Percentiles rank a stretch among this genome's conserved stretches.
Evolutionary conservation across 2,329 filamentous ascomycete species (phyloP).

Genomic region (Claviceps africana): DNA sequence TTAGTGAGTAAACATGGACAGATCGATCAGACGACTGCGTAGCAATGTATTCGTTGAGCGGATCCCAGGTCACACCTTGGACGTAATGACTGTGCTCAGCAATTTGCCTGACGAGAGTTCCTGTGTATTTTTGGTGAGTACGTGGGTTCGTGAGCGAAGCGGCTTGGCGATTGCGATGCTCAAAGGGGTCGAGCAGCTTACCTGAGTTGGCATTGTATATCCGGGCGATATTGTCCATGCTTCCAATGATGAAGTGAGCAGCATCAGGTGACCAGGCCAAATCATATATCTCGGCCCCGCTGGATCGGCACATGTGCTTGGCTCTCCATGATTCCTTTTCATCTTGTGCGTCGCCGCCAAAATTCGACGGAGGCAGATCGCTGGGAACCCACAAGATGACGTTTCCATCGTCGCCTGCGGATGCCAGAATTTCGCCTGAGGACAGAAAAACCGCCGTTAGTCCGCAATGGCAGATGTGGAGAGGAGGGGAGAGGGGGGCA

Average conservation of each 20-base stretch:
- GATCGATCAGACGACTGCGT: slow-evolving; percentile 97
- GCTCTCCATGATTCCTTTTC: slow-evolving; percentile 96
- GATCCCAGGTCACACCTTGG: slow-evolving; percentile 96
- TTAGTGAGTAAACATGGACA: slow-evolving; percentile 92
- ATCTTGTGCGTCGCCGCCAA: slow-evolving; percentile 75
- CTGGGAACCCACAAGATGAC: slow-evolving; percentile 92
- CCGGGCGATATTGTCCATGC: slow-evolving; percentile 96
- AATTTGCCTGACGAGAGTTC: slow-evolving; percentile 70
- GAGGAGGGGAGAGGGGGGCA: background rate
- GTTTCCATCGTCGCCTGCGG: slow-evolving; percentile 93
- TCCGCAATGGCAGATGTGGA: background rate
- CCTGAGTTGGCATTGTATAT: slow-evolving; percentile 93
- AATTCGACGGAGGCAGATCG: slow-evolving; percentile 52
- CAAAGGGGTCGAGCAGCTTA: slow-evolving; percentile 24
- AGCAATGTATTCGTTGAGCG: slow-evolving; percentile 91
- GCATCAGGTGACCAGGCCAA: slow-evolving; percentile 98
- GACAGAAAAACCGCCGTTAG: slow-evolving; percentile 2
- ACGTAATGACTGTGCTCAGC: slow-evolving; percentile 97
- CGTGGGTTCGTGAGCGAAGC: background rate
- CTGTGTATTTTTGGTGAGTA: slow-evolving; percentile 14
- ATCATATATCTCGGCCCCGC: slow-evolving; percentile 93
- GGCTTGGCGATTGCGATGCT: slow-evolving; percentile 2
- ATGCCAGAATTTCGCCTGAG: slow-evolving; percentile 79
- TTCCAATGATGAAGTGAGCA: slow-evolving; percentile 90
- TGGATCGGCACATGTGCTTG: slow-evolving; percentile 94